Conservation (phyloP, 192 early-diverging fungal species). For the Bifiguratus adelaidae region DNA sequence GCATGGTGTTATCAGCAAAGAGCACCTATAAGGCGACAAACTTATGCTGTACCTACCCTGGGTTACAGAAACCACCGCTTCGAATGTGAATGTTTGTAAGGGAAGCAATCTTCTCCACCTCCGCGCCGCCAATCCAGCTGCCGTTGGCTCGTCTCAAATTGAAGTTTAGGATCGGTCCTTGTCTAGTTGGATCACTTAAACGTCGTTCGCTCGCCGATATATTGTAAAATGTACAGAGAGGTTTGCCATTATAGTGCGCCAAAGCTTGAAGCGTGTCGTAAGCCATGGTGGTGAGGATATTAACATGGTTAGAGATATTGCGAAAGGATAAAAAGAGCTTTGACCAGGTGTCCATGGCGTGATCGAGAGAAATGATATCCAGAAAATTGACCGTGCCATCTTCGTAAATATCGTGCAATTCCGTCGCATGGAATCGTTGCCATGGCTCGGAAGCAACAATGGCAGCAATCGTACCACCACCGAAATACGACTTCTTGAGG, state of each 20-base stretch:
- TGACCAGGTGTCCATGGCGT: slow-evolving; percentile 46
- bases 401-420: slow-evolving; percentile 45
- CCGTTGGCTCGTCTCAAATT: background rate
- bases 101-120: background rate
- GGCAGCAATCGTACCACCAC: slow-evolving; percentile 67
- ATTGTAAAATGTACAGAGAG: no score
- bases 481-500: slow-evolving; percentile 56
- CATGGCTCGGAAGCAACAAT: slow-evolving; percentile 37
- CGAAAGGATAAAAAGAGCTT: slow-evolving; percentile 28
- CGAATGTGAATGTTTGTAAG: background rate
- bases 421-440: slow-evolving; percentile 35
- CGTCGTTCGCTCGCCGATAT: no score
- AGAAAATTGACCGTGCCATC: slow-evolving; percentile 73
- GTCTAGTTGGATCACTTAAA: no score
- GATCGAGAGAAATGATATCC: slow-evolving; percentile 58
- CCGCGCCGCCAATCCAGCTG: background rate
- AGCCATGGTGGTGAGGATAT: slow-evolving; percentile 31
- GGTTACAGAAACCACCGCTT: background rate
- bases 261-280: no score
- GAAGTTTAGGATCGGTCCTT: background rate
- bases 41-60: slow-evolving; percentile 16
- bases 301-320: slow-evolving; percentile 32
- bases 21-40: no score
- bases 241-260: no score
- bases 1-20: no score